Conservation (phyloP, 2,329 filamentous ascomycete genomes). For the Pseudogymnoascus sp. region DNA sequence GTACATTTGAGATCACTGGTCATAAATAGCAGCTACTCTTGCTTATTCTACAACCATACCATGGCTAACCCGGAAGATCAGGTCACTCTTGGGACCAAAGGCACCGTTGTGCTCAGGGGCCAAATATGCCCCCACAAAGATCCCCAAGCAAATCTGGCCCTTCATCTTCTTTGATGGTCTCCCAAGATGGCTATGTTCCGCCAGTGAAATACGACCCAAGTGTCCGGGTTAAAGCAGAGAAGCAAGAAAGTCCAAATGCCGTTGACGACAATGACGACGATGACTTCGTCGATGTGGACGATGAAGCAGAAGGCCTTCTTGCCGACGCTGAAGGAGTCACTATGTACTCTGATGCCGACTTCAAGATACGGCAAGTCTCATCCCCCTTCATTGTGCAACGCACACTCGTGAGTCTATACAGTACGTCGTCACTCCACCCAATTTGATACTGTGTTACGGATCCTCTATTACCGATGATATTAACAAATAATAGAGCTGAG, state of each 20-base stretch:
- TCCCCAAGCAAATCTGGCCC: not conserved
- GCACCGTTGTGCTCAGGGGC: not conserved
- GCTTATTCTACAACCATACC: not conserved
- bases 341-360: conserved; percentile 16
- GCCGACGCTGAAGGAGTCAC: not conserved
- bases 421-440: conserved; percentile 18
- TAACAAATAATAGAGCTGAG: conserved; percentile 20
- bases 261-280: not conserved
- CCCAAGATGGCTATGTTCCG: not conserved
- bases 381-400: conserved; percentile 22
- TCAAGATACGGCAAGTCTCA: conserved; percentile 25
- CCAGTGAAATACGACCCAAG: not conserved
- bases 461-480: not conserved
- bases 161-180: not conserved
- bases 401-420: conserved; percentile 19
- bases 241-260: not conserved
- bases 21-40: not conserved
- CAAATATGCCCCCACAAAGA: not conserved
- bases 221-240: not conserved
- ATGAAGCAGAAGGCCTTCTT: not conserved
- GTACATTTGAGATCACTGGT: not conserved
- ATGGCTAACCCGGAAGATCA: not conserved
- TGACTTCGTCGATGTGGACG: conserved; percentile 1
- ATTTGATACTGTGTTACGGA: too few species aligned
- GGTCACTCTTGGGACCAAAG: not conserved